Evolutionary conservation across 2,329 filamentous ascomycete species (phyloP), one percentile per base, ranked within the genome.

Genomic region (Cladosporium sp.): DNA sequence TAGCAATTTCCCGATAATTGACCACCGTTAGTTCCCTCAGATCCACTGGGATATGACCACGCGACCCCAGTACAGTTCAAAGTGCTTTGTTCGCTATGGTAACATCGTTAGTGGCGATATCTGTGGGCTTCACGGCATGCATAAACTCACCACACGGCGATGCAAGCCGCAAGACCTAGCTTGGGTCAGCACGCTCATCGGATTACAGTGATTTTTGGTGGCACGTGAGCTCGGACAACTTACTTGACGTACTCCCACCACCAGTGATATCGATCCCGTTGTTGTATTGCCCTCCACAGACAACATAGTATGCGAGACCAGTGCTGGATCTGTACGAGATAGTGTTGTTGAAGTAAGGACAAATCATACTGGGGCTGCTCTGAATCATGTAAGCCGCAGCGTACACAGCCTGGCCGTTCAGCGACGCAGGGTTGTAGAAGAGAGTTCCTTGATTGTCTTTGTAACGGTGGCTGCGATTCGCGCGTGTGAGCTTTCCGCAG

Each of bases 311-410:
- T 6, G 29, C 21, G 2, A 52, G 49, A 12, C 62, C 62, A 18
- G 37, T 28, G n/a, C 26, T 37, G 5, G 53, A 57, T 5, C 26
- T 49, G 26, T 58, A 64, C 3, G 16, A 14, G 5, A 21, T 37
- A 2, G 61, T 63, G 18, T 29, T 18, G 37, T 64, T 64, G 35
- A n/a, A 56, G 16, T 28, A 35, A 0, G 62, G 62, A 16, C 62
- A 64, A 18, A 64, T n/a, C 53, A 58, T 12, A 14, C 40, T 58
- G 8, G 62, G 62, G n/a, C 62, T 64, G 53, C 23, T 40, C 18
- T 64, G 62, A 6, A 64, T 50, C 35, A 58, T 21, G n/a, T 64
- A 64, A 18, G 62, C 35, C 18, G 62, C 53, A n/a, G 62, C 62
- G 23, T 64, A 64, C 8, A 64, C 40, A 8, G n/a, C 6, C 16